Percentiles rank a stretch among this genome's conserved stretches.
Conservation (phyloP, 2,329 filamentous ascomycete genomes). For the Cadophora gregata region DNA sequence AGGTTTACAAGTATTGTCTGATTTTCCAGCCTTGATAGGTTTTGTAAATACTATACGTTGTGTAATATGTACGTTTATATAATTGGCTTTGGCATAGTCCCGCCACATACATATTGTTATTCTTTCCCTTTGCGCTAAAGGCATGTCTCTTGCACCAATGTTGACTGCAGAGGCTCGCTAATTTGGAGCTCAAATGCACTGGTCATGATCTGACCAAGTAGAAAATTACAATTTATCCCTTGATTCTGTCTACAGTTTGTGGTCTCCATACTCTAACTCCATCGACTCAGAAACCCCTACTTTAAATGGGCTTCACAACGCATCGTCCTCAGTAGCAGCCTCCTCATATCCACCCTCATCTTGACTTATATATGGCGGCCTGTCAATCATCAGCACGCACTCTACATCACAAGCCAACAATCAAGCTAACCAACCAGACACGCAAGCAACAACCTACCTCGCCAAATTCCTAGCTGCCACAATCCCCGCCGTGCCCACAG, state of each 20-base stretch:
- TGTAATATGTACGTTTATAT: background rate
- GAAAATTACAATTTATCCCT: too few relatives aligned
- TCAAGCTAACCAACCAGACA: too few relatives aligned
- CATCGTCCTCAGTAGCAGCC: conserved; percentile 29
- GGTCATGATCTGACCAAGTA: too few relatives aligned
- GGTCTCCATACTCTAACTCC: too few relatives aligned
- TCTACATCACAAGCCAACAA: too few relatives aligned
- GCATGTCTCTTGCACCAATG: too few relatives aligned
- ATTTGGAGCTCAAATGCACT: too few relatives aligned
- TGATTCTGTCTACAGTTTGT: too few relatives aligned
- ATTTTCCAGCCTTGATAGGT: background rate
- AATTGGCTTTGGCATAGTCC: conserved; percentile 1
- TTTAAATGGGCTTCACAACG: background rate
- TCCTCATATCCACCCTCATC: conserved; percentile 32
- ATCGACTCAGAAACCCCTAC: too few relatives aligned
- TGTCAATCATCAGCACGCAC: conserved; percentile 29
- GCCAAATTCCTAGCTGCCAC: conserved; percentile 57
- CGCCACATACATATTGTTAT: background rate
- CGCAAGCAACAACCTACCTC: conserved; percentile 50
- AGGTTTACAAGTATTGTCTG: background rate
- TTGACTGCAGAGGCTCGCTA: too few relatives aligned
- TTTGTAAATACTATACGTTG: background rate
- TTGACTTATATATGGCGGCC: conserved; percentile 35
- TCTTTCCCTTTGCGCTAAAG: too few relatives aligned
- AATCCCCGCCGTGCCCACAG: conserved; percentile 57